phyloP scores from a whole-genome alignment of 768 basidiomycete species.

The Lactarius indigo region DNA sequence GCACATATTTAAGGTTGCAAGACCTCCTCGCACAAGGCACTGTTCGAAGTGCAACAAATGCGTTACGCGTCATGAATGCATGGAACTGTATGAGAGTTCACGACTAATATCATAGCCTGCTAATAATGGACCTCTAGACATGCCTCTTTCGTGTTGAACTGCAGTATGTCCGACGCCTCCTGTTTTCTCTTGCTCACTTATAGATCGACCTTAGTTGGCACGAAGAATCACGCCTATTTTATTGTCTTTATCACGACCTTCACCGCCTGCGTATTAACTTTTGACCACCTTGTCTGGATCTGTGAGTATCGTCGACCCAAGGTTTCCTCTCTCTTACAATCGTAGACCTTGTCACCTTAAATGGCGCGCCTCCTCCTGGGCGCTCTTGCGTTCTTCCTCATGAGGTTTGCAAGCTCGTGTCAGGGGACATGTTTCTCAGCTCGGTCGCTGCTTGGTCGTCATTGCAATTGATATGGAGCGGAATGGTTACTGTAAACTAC shows the following conservation, averaged over 20 bases:
- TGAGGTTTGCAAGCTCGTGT: background rate
- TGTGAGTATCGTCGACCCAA: background rate
- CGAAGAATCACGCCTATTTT: constrained; percentile 10
- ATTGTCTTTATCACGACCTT: background rate
- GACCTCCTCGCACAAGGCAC: background rate
- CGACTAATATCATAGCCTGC: background rate
- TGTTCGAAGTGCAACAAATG: constrained; percentile 16
- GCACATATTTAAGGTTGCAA: background rate
- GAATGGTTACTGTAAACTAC: background rate
- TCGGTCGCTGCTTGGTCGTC: constrained; percentile 5
- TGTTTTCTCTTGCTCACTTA: background rate
- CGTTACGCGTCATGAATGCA: background rate
- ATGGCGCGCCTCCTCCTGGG: background rate
- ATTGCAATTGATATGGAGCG: constrained; percentile 1
- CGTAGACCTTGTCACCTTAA: background rate
- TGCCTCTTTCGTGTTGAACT: background rate
- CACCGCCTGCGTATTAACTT: background rate
- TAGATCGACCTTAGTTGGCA: background rate
- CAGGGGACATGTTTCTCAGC: constrained; percentile 7
- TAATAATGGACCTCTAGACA: constrained; percentile 2
- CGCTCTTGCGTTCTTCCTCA: background rate
- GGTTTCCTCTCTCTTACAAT: background rate
- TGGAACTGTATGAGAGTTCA: background rate
- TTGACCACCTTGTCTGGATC: constrained; percentile 12
- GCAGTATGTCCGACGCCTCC: background rate